Evolutionary conservation across 805 yeast species (phyloP).

Genomic region (Komagataella pastoris): DNA sequence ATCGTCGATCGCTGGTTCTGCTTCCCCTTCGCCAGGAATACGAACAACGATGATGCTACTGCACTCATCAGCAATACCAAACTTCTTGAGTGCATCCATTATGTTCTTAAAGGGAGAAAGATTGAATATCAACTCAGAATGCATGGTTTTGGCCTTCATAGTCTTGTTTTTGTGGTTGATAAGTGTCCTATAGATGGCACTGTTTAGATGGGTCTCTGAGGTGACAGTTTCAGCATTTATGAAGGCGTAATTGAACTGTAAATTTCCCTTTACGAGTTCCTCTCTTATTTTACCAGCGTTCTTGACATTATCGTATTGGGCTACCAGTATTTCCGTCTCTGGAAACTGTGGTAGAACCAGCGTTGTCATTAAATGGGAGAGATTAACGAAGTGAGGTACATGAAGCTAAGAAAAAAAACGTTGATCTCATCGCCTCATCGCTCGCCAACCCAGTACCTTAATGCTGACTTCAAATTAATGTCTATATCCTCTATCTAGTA

Average conservation of each 20-base stretch:
- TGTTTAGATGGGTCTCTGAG: slow-evolving; percentile 46
- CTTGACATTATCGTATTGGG: slow-evolving; percentile 31
- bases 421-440: not conserved
- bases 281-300: slow-evolving; percentile 30
- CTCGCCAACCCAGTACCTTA: not conserved
- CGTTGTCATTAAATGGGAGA: not conserved
- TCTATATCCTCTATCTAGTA: not conserved
- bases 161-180: slow-evolving; percentile 31
- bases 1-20: slow-evolving; percentile 6
- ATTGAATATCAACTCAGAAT: slow-evolving; percentile 60
- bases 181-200: slow-evolving; percentile 49
- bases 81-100: slow-evolving; percentile 54
- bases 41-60: slow-evolving; percentile 36
- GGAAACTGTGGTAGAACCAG: not conserved
- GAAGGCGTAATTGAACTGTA: slow-evolving; percentile 46
- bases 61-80: slow-evolving; percentile 49
- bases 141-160: slow-evolving; percentile 50
- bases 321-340: slow-evolving; percentile 17
- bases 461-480: not conserved
- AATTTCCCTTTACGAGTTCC: slow-evolving; percentile 29
- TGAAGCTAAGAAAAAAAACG: too few relatives aligned
- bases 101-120: slow-evolving; percentile 62
- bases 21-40: slow-evolving; percentile 17
- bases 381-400: not conserved
- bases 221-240: slow-evolving; percentile 45